These are phyloP conservation scores for Flaveria robusta DNA, from an alignment of 129 eudicot species.

Conservation along the genomic window DNA sequence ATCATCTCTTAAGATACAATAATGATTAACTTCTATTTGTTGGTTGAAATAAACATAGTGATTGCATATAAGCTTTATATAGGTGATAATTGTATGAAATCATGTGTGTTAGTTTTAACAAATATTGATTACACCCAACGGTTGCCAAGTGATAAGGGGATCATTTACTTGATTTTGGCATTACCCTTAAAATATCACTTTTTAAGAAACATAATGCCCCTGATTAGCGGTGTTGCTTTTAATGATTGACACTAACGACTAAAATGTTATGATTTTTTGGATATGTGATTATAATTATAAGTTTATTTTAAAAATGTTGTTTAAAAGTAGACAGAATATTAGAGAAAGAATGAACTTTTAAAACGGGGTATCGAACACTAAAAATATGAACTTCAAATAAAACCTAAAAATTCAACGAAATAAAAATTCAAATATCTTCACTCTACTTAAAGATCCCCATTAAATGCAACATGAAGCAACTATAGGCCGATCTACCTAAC, in stretches of 20 bases:
- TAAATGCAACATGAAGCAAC: too few relatives aligned
- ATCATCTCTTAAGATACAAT: background rate
- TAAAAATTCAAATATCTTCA: too few relatives aligned
- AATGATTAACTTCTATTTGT: background rate
- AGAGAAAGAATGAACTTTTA: too few relatives aligned
- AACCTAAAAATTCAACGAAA: too few relatives aligned
- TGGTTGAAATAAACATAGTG: background rate
- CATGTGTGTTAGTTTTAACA: background rate
- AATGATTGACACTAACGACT: slow-evolving; percentile 15
- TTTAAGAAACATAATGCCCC: background rate
- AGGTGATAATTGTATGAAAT: background rate
- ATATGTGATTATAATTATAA: too few relatives aligned
- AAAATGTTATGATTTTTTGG: background rate
- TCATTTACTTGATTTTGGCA: slow-evolving; percentile 4
- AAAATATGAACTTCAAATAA: too few relatives aligned
- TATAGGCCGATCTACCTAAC: too few relatives aligned
- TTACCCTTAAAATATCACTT: background rate
- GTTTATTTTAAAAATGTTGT: too few relatives aligned
- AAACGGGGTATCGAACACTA: too few relatives aligned
- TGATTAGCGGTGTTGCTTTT: slow-evolving; percentile 9
- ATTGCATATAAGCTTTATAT: background rate
- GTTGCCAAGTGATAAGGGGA: background rate
- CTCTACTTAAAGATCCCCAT: too few relatives aligned
- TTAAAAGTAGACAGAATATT: too few relatives aligned
- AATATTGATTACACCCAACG: background rate